Evolutionary conservation across 208 protist genomes (phyloP).

Genomic region (Trypanosoma brucei): DNA sequence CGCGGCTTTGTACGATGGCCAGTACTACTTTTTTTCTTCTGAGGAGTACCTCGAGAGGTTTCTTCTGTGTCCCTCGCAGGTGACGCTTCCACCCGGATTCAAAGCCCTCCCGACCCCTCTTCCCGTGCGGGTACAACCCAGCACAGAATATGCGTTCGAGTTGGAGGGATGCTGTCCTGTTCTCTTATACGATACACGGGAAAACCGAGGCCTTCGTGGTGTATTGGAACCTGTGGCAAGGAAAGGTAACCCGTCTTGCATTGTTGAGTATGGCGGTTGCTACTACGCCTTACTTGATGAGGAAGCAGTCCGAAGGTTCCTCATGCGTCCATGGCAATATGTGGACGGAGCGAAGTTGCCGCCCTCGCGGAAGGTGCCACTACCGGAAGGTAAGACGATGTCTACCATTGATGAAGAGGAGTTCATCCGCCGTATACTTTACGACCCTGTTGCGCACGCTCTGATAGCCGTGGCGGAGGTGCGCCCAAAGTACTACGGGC

Average conservation of each 20-base stretch:
- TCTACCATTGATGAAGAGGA: slow-evolving; percentile 52
- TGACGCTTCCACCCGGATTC: slow-evolving; percentile 40
- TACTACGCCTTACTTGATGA: slow-evolving; percentile 68
- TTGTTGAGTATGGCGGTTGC: slow-evolving; percentile 76
- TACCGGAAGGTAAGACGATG: slow-evolving; percentile 28
- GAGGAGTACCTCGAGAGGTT: slow-evolving; percentile 54
- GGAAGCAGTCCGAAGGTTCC: slow-evolving; percentile 49
- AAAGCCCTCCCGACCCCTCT: slow-evolving; percentile 48
- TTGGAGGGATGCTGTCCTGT: slow-evolving; percentile 87
- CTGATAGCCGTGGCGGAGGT: slow-evolving; percentile 63
- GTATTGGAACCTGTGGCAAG: slow-evolving; percentile 69
- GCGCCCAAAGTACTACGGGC: slow-evolving; percentile 79
- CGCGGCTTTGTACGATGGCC: slow-evolving; percentile 53
- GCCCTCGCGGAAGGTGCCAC: slow-evolving; percentile 57
- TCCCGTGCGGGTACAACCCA: slow-evolving; percentile 23
- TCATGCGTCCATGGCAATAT: slow-evolving; percentile 85
- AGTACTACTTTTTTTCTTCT: slow-evolving; percentile 77
- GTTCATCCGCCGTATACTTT: slow-evolving; percentile 79
- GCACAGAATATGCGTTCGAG: slow-evolving; percentile 30
- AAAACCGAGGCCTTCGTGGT: slow-evolving; percentile 64
- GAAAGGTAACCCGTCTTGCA: slow-evolving; percentile 45
- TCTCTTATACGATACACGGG: slow-evolving; percentile 84
- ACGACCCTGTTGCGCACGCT: slow-evolving; percentile 78
- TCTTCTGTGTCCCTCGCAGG: slow-evolving; percentile 45
- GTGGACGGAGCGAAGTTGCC: slow-evolving; percentile 59